Evolutionary conservation across 2,329 filamentous ascomycete genomes (phyloP).

Genomic region (Bipolaris sorokiniana): DNA sequence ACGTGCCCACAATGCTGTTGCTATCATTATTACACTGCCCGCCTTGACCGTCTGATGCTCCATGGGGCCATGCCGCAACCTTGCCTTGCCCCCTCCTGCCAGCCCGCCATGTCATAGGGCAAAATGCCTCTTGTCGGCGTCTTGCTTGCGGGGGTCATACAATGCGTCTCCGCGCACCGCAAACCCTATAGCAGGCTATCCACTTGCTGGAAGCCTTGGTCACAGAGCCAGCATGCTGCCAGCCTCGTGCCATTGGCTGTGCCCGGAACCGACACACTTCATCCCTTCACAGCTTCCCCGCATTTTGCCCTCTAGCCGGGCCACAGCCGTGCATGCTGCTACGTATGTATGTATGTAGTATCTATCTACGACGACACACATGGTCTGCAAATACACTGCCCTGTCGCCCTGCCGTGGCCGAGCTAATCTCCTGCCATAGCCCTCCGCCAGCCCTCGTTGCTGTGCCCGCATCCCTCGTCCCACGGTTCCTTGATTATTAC

Average conservation of each 20-base stretch:
- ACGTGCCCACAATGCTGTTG: background rate
- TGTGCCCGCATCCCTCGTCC: conserved; percentile 5
- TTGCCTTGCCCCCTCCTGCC: conserved; percentile 13
- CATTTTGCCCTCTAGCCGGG: conserved; percentile 30
- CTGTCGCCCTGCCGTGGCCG: background rate
- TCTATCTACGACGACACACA: too few relatives aligned
- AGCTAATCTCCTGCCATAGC: conserved; percentile 8
- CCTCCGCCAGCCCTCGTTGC: conserved; percentile 3
- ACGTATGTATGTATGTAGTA: conserved; percentile 12
- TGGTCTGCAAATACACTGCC: background rate
- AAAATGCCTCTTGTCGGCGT: conserved; percentile 4
- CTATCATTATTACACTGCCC: conserved; percentile 1
- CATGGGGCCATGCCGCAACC: background rate
- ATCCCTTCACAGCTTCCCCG: conserved; percentile 36
- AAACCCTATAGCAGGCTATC: conserved; percentile 18
- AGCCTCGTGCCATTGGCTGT: conserved; percentile 24
- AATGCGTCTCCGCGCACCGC: conserved; percentile 13
- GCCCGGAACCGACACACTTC: conserved; percentile 7
- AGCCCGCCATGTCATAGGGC: background rate
- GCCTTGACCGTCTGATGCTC: conserved; percentile 17
- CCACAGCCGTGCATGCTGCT: conserved; percentile 25
- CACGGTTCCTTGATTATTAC: conserved; percentile 13
- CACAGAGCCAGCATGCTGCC: conserved; percentile 1
- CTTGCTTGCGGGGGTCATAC: background rate
- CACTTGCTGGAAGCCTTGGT: conserved; percentile 5